These are phyloP conservation scores for Grifola frondosa DNA, from an alignment of 1,284 basidiomycete genomes.

Conservation along the genomic window DNA sequence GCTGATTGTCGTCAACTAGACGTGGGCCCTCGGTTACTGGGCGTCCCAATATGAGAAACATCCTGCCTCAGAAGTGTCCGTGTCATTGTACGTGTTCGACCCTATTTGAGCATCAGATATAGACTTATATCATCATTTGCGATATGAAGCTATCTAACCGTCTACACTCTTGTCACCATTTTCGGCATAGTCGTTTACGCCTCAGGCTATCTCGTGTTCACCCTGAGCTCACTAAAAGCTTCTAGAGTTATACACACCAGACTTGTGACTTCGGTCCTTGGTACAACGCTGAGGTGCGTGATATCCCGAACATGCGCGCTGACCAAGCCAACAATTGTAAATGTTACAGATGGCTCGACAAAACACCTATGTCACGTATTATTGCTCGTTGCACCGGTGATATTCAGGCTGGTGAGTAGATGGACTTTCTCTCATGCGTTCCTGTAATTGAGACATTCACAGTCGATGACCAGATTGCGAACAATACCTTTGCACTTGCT, in stretches of 20 bases:
- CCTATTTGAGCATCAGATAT: too few species aligned
- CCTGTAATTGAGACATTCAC: too few species aligned
- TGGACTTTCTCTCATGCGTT: not conserved
- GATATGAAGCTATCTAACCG: conserved; percentile 38
- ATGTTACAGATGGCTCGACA: conserved; percentile 44
- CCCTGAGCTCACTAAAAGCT: conserved; percentile 44
- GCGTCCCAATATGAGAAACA: conserved; percentile 25
- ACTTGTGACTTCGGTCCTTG: conserved; percentile 52
- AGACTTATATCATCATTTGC: not conserved
- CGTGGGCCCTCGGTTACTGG: conserved; percentile 22
- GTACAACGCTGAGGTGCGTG: conserved; percentile 47
- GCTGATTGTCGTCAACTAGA: conserved; percentile 17
- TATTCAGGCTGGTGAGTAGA: conserved; percentile 36
- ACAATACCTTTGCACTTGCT: conserved; percentile 20
- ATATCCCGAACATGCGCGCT: conserved; percentile 4
- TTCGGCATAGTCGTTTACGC: conserved; percentile 26
- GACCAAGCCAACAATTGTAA: not conserved
- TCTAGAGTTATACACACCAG: conserved; percentile 52
- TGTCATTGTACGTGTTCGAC: conserved; percentile 21
- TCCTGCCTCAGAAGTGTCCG: conserved; percentile 8
- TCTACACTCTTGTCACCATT: conserved; percentile 39
- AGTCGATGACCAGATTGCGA: conserved; percentile 29
- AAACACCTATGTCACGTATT: conserved; percentile 53
- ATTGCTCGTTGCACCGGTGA: conserved; percentile 56
- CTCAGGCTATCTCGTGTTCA: conserved; percentile 29